Evolutionary conservation across 2,329 filamentous ascomycete genomes (phyloP).

Genomic region (Pseudogymnoascus sp.): DNA sequence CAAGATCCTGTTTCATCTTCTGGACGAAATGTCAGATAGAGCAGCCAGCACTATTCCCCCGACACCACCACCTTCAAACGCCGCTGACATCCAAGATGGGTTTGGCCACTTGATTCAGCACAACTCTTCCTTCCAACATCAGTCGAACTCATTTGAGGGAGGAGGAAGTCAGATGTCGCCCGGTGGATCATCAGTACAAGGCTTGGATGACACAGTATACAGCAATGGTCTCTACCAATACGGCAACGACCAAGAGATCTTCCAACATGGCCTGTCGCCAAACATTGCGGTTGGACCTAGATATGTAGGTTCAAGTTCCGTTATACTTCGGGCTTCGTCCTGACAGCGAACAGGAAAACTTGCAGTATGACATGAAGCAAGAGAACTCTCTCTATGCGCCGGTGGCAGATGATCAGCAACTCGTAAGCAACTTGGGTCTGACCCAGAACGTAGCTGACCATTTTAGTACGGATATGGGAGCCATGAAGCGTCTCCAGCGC

Average conservation of each 20-base stretch:
- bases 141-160: neutral
- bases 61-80: neutral
- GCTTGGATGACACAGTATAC: neutral
- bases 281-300: neutral
- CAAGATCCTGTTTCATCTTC: neutral
- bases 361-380: neutral
- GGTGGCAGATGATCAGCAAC: neutral
- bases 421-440: neutral
- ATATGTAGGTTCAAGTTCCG: neutral
- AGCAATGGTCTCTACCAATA: neutral
- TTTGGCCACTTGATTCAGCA: neutral
- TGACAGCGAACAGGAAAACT: neutral
- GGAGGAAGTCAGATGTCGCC: neutral
- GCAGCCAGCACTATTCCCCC: neutral
- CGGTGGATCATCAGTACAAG: neutral
- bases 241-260: neutral
- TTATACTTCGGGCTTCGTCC: neutral
- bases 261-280: neutral
- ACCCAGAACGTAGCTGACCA: neutral
- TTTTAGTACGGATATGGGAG: conserved; percentile 38
- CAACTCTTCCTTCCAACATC: neutral
- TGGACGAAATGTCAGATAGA: neutral
- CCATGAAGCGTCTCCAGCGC: conserved; percentile 44
- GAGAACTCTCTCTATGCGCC: neutral
- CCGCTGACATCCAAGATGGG: neutral